Evolutionary conservation across 2,329 filamentous ascomycete species (phyloP).

Genomic region (Clonostachys rhizophaga): DNA sequence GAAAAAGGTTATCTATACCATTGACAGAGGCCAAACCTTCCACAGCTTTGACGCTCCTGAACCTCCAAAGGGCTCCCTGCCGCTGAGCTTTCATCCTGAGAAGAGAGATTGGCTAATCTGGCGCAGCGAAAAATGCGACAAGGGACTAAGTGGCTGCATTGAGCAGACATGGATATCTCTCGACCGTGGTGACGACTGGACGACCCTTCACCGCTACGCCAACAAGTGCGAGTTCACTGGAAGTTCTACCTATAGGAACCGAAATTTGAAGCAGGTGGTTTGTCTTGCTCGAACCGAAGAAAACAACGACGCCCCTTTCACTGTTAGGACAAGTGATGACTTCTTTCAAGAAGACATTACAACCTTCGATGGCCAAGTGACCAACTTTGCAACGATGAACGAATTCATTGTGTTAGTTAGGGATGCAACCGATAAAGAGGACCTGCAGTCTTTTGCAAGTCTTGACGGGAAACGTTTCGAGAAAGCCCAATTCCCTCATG

Average conservation of each 20-base stretch:
- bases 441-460: slow-evolving; percentile 74
- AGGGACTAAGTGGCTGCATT: slow-evolving; percentile 55
- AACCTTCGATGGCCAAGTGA: slow-evolving; percentile 53
- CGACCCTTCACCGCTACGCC: slow-evolving; percentile 68
- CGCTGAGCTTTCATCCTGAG: slow-evolving; percentile 77
- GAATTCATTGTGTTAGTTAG: slow-evolving; percentile 93
- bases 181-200: slow-evolving; percentile 79
- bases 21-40: slow-evolving; percentile 71
- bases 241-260: slow-evolving; percentile 50
- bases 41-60: slow-evolving; percentile 68
- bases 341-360: slow-evolving; percentile 63
- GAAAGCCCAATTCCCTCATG: slow-evolving; percentile 77
- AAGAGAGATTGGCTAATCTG: slow-evolving; percentile 90
- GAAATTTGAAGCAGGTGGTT: slow-evolving; percentile 49
- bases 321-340: slow-evolving; percentile 73
- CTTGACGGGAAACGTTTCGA: slow-evolving; percentile 82
- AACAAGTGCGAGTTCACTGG: slow-evolving; percentile 84
- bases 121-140: slow-evolving; percentile 71
- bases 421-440: slow-evolving; percentile 61
- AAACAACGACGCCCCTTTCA: slow-evolving; percentile 53
- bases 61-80: slow-evolving; percentile 33
- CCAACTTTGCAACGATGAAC: slow-evolving; percentile 88
- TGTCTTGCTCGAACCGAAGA: slow-evolving; percentile 55
- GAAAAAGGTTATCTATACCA: slow-evolving; percentile 70
- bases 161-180: slow-evolving; percentile 70